Conservation (phyloP, 768 basidiomycete species). For the Mycena rosella region DNA sequence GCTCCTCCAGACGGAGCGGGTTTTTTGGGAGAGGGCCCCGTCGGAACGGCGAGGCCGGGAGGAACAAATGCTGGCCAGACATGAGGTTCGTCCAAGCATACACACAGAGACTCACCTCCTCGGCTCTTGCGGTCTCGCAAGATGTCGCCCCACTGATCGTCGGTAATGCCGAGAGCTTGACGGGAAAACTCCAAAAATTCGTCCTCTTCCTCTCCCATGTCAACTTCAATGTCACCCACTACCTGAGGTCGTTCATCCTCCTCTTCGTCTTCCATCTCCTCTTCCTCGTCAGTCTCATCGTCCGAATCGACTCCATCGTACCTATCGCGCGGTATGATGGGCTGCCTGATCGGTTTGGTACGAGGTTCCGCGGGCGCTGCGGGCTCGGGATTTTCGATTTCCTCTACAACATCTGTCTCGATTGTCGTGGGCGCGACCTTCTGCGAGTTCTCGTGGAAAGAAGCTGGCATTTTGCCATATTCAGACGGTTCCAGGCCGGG, state of each 20-base stretch:
- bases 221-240: conserved; percentile 86
- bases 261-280: conserved; percentile 65
- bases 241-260: conserved; percentile 89
- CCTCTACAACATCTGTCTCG: conserved; percentile 56
- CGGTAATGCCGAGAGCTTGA: conserved; percentile 88
- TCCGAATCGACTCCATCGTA: conserved; percentile 97
- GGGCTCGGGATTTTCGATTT: conserved; percentile 24
- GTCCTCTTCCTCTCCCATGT: conserved; percentile 94
- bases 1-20: conserved; percentile 9
- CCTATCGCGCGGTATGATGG: conserved; percentile 83
- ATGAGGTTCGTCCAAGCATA: conserved; percentile 10
- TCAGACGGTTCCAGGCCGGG: conserved; percentile 83
- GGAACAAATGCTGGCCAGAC: conserved; percentile 71
- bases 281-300: conserved; percentile 83
- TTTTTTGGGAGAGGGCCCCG: conserved; percentile 27
- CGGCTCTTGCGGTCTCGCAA: conserved; percentile 79
- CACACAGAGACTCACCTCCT: conserved; percentile 69
- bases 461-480: conserved; percentile 89
- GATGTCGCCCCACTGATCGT: conserved; percentile 93
- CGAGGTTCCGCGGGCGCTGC: conserved; percentile 39
- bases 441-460: conserved; percentile 79
- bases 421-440: conserved; percentile 63
- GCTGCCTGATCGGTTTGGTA: conserved; percentile 72
- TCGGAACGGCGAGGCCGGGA: conserved; percentile 45
- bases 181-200: conserved; percentile 97